Percentiles rank a stretch among this genome's conserved stretches.
Conservation (phyloP, 140 eudicot species). For the Cichorium intybus region DNA sequence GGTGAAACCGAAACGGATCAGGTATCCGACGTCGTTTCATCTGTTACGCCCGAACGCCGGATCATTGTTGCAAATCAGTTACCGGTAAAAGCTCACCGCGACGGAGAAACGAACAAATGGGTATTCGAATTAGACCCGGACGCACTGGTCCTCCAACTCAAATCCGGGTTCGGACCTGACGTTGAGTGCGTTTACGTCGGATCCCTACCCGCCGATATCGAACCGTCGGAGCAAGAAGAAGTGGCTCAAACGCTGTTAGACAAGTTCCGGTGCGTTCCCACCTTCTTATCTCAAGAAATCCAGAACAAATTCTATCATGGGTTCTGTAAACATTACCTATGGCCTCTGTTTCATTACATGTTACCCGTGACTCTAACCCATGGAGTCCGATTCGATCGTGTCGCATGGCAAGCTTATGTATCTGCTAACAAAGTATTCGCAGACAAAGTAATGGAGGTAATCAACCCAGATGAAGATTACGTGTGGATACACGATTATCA, state of each 20-base stretch:
- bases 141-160: conserved; percentile 57
- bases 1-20: conserved; percentile 9
- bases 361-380: conserved; percentile 52
- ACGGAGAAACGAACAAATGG: conserved; percentile 46
- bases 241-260: conserved; percentile 53
- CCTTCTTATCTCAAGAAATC: conserved; percentile 54
- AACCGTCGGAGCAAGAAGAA: conserved; percentile 61
- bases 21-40: conserved; percentile 27
- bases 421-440: conserved; percentile 71
- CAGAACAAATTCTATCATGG: conserved; percentile 73
- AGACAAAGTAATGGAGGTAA: conserved; percentile 64
- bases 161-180: conserved; percentile 55
- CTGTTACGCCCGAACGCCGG: conserved; percentile 25
- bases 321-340: conserved; percentile 86
- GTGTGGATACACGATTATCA: conserved; percentile 90
- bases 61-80: conserved; percentile 66
- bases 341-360: conserved; percentile 90
- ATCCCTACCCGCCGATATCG: conserved; percentile 53
- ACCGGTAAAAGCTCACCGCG: conserved; percentile 45
- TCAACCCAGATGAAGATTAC: conserved; percentile 80
- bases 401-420: conserved; percentile 69
- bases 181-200: conserved; percentile 63
- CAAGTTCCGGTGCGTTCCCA: conserved; percentile 65
- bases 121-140: conserved; percentile 62
- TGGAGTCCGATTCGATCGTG: conserved; percentile 55